Evolutionary conservation across 2,329 filamentous ascomycete genomes (phyloP), one percentile per base, ranked within the genome.

Genomic region (Claviceps sorghi): DNA sequence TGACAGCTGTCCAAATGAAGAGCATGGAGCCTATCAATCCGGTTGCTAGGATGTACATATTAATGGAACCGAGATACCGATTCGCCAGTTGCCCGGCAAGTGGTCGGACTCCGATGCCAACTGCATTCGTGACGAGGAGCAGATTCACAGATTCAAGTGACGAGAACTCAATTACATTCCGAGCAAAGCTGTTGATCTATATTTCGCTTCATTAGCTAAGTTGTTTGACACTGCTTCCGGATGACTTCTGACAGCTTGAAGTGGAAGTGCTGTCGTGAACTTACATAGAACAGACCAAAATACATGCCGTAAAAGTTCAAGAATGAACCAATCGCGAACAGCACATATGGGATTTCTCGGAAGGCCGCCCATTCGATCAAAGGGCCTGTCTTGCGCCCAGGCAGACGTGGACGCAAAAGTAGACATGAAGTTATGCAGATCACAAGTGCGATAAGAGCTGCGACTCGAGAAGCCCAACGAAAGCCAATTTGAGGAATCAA

Each of bases 371-470:
- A 73, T 49, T 83, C 80, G 4, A 82, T 65, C 5, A 80, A 52
- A 0, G 72, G 72, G 0, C 77, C 79, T 0, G 69, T 59, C 53
- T 67, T 73, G 29, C 76, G 64, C 0, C 72, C 73, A 17, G 72
- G 70, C 9, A 82, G 63, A 11, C 72, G 66, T 2, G 75, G 69
- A 52, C 65, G 69, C 55, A 73, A 60, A 29, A 69, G 54, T 22
- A 75, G 63, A 0, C 67, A 63, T 13, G 67, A 69, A 0, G 70
- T 57, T 1, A 63, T 52, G 22, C 73, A 65, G 9, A 76, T 74
- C 0, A 62, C 67, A 7, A 81, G 64, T 47, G 72, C 73, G 36
- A 88, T 73, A 59, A 88, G 84, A 0, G 75, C 84, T 1, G 86
- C 70, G 10, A 80, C 74, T 8, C 85, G 70, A 3, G 82, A 79